These are phyloP conservation scores for Xylaria hypoxylon DNA, from an alignment of 2,329 filamentous ascomycete genomes.

Conservation along the genomic window DNA sequence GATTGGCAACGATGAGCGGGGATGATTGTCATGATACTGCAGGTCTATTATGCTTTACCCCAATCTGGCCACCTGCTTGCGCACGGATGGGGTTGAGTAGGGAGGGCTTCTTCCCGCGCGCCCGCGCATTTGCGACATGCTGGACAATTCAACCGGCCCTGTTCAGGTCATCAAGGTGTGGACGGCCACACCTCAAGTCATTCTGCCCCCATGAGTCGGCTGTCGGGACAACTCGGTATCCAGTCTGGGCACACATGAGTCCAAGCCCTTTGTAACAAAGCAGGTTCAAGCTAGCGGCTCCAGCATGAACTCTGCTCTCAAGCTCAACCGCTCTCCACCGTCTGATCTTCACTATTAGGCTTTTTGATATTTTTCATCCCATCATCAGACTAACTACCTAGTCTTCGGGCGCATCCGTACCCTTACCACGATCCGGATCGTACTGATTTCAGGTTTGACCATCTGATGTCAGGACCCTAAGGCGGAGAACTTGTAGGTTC, in stretches of 20 bases:
- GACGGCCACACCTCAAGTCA: conserved; percentile 11
- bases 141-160: conserved; percentile 35
- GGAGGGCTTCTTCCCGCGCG: conserved; percentile 25
- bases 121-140: conserved; percentile 32
- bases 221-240: background rate
- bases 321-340: conserved; percentile 10
- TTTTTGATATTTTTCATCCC: conserved; percentile 35
- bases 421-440: conserved; percentile 20
- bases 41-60: conserved; percentile 30
- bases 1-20: conserved; percentile 25
- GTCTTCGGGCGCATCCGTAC: conserved; percentile 28
- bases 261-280: conserved; percentile 17
- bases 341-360: conserved; percentile 40
- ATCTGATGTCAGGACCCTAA: conserved; percentile 16
- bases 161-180: conserved; percentile 11
- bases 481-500: background rate
- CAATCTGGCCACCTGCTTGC: conserved; percentile 31
- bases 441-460: conserved; percentile 25
- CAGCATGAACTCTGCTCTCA: conserved; percentile 22
- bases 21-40: conserved; percentile 18
- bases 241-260: conserved; percentile 11
- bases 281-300: conserved; percentile 12
- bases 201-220: conserved; percentile 1
- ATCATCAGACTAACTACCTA: conserved; percentile 22
- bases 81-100: conserved; percentile 35